Evolutionary conservation across 1,139 yeast species (phyloP), one percentile per base, ranked within the genome.

Genomic region (Pichia sp.): DNA sequence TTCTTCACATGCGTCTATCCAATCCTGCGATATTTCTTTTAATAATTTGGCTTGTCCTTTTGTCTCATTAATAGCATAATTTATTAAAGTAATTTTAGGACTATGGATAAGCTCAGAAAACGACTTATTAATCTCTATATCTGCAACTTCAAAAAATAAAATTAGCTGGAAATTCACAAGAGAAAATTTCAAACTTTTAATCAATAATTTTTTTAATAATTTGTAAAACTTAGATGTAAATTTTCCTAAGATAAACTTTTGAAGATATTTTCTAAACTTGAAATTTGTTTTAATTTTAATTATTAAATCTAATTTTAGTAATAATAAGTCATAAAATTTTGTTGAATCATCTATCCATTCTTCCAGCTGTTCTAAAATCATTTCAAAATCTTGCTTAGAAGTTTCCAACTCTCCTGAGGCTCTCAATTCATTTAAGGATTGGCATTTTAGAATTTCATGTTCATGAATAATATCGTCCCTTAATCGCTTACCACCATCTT

Each of bases 341-440:
- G 31, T 28, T 3, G 31, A 30, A 11, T 26, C 7, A 2, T 25
- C 27, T 7, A 47, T 5, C 42, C 25, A 39, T 6, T 31, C 27
- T 26, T 34, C 34, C 5, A 48, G 6, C 33, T 46, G 42, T 8
- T 48, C 51, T 2, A 44, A 33, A 3, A 46, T 44, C 48, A 50
- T 48, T 26, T 50, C 51, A 42, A 45, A 42, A 7, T 48, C 53
- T 6, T 48, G 4, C 29, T 42, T 41, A 18, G 25, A 18, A 2
- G 18, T 42, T 30, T 43, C 43, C 11, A 34, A 5, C 26, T 40
- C 42, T 10, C 39, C 42, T 6, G 49, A 26, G 4, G 39, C 18
- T 9, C 41, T 31, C 8, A 51, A 38, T 27, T 51, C 54, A 11
- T 26, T 18, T 3, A 43, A 37, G 3, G 54, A 46, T 40, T 49